phyloP scores from a whole-genome alignment of 768 basidiomycete genomes.

The Pleurotus pulmonarius region DNA sequence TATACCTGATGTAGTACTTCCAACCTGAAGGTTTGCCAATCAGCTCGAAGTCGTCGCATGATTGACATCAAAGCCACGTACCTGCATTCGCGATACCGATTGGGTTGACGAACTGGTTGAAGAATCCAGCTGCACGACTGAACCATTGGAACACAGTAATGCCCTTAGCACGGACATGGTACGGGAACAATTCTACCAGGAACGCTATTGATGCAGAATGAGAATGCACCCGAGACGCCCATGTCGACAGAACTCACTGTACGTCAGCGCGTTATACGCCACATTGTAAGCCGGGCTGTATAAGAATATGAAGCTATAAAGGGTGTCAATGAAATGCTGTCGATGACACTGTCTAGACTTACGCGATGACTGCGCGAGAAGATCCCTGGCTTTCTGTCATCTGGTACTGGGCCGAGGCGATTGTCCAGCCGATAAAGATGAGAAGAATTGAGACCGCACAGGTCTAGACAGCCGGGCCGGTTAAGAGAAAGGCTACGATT shows the following conservation, averaged over 20 bases:
- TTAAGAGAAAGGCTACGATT: not conserved
- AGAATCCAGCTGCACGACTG: conserved; percentile 49
- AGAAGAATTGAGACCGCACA: conserved; percentile 44
- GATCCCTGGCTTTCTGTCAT: conserved; percentile 37
- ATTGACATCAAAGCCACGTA: conserved; percentile 10
- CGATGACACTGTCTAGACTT: conserved; percentile 10
- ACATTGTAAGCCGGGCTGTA: conserved; percentile 56
- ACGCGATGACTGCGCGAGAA: conserved; percentile 49
- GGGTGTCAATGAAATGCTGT: not conserved
- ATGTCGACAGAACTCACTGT: conserved; percentile 30
- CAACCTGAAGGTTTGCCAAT: conserved; percentile 29
- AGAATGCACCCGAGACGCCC: not conserved
- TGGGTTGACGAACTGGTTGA: conserved; percentile 67
- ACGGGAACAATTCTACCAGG: conserved; percentile 69
- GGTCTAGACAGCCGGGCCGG: conserved; percentile 19
- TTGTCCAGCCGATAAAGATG: conserved; percentile 51
- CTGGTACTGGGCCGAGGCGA: conserved; percentile 45
- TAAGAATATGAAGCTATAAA: conserved; percentile 47
- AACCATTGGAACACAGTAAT: conserved; percentile 60
- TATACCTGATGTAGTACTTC: conserved; percentile 53
- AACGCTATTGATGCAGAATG: conserved; percentile 34
- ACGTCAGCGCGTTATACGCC: conserved; percentile 54
- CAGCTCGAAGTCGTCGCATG: not conserved
- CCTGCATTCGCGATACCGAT: conserved; percentile 54
- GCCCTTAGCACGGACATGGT: conserved; percentile 57